Evolutionary conservation across 2,329 filamentous ascomycete species (phyloP).

Genomic region (Periconia macrospinosa): DNA sequence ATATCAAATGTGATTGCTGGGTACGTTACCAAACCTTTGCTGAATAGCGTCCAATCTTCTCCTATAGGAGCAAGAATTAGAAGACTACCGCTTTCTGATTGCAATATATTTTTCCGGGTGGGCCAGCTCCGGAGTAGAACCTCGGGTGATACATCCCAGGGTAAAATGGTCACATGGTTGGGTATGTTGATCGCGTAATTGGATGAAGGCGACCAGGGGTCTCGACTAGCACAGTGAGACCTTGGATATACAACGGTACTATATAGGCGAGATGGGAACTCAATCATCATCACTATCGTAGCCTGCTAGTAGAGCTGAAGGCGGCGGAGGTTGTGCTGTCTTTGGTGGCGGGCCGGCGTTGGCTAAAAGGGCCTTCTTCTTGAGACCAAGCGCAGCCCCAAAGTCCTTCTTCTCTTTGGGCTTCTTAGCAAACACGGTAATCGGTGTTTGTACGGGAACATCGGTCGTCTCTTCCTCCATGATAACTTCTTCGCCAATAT

Average conservation of each 20-base stretch:
- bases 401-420: constrained; percentile 89
- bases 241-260: not conserved
- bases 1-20: not conserved
- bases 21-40: not conserved
- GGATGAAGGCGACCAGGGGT: not conserved
- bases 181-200: constrained; percentile 1
- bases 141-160: not conserved
- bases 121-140: constrained; percentile 7
- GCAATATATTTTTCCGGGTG: constrained; percentile 8
- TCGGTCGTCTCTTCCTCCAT: constrained; percentile 49
- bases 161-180: constrained; percentile 7
- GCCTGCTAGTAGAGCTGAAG: not conserved
- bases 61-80: constrained; percentile 13
- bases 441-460: constrained; percentile 22
- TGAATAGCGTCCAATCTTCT: constrained; percentile 1
- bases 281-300: constrained; percentile 4
- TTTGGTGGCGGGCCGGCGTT: not conserved
- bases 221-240: not conserved
- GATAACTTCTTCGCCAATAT: constrained; percentile 59
- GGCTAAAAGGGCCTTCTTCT: constrained; percentile 48
- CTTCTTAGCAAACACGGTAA: constrained; percentile 69
- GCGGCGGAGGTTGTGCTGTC: not conserved
- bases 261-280: not conserved
- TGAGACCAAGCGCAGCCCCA: constrained; percentile 75
- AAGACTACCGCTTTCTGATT: not conserved